phyloP scores from a whole-genome alignment of 1,284 basidiomycete genomes.

The Moniliophthora roreri region DNA sequence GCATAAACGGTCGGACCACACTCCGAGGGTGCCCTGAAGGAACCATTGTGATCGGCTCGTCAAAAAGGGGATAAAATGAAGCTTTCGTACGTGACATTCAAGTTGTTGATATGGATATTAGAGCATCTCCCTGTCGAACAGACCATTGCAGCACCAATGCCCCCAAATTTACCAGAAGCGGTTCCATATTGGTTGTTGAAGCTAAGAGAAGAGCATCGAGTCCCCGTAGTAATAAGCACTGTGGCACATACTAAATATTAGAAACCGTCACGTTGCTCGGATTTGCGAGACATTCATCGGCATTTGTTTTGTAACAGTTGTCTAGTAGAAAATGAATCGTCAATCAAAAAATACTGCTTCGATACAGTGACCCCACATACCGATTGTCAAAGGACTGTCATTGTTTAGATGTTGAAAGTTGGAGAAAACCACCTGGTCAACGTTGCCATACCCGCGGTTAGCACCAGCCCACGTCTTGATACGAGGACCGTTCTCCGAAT shows the following conservation, averaged over 20 bases:
- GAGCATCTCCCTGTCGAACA: slow-evolving; percentile 6
- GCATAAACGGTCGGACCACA: slow-evolving; percentile 7
- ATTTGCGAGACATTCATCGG: slow-evolving; percentile 8
- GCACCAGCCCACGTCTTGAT: too few species aligned
- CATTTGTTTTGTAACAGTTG: neutral
- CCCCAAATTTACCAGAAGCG: slow-evolving; percentile 7
- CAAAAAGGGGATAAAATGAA: neutral
- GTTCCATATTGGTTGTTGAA: slow-evolving; percentile 8
- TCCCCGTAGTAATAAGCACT: neutral
- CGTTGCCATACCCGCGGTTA: too few species aligned
- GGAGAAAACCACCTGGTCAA: too few species aligned
- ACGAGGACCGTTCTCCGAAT: too few species aligned
- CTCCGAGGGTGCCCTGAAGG: slow-evolving; percentile 1
- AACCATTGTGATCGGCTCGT: neutral
- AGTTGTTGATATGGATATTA: slow-evolving; percentile 4
- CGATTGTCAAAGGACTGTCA: too few species aligned
- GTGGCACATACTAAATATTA: slow-evolving; percentile 6
- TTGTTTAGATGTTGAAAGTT: too few species aligned
- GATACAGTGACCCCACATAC: too few species aligned
- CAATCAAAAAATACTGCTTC: too few species aligned
- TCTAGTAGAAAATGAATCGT: too few species aligned
- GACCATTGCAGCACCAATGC: slow-evolving; percentile 7
- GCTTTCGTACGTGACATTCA: slow-evolving; percentile 5
- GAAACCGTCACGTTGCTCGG: slow-evolving; percentile 11
- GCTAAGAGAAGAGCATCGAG: neutral